Conservation (phyloP, 176 grass and related monocot species). For the Tillandsia leiboldiana region DNA sequence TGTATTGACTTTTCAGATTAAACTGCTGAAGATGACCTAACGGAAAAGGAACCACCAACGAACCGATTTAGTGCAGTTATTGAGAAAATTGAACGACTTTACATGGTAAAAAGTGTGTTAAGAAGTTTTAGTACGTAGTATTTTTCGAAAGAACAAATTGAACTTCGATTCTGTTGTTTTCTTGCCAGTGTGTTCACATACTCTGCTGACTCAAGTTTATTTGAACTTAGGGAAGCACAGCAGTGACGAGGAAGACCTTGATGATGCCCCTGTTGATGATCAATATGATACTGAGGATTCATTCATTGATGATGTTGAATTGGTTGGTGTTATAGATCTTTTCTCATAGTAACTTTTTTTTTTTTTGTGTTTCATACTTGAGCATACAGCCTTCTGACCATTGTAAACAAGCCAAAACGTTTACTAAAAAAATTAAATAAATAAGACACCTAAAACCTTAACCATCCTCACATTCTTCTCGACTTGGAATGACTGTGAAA, state of each 20-base stretch:
- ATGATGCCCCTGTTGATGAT: conserved; percentile 89
- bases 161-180: background rate
- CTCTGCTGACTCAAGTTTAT: background rate
- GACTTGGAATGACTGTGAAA: no score
- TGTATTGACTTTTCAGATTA: conserved; percentile 30
- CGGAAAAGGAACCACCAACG: conserved; percentile 50
- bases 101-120: conserved; percentile 54
- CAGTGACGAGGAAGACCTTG: conserved; percentile 89
- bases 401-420: no score
- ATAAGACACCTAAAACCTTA: background rate
- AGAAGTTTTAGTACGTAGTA: conserved; percentile 2
- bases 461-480: no score
- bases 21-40: conserved; percentile 51
- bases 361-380: no score
- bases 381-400: no score
- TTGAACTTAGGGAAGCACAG: conserved; percentile 74
- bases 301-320: conserved; percentile 92
- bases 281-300: conserved; percentile 99
- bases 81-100: conserved; percentile 97
- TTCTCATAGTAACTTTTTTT: background rate
- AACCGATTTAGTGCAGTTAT: conserved; percentile 95
- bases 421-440: no score
- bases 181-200: background rate
- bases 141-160: background rate
- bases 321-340: conserved; percentile 57